Evolutionary conservation across 495 filamentous ascomycete genomes (phyloP).

Genomic region (Cudoniella acicularis): DNA sequence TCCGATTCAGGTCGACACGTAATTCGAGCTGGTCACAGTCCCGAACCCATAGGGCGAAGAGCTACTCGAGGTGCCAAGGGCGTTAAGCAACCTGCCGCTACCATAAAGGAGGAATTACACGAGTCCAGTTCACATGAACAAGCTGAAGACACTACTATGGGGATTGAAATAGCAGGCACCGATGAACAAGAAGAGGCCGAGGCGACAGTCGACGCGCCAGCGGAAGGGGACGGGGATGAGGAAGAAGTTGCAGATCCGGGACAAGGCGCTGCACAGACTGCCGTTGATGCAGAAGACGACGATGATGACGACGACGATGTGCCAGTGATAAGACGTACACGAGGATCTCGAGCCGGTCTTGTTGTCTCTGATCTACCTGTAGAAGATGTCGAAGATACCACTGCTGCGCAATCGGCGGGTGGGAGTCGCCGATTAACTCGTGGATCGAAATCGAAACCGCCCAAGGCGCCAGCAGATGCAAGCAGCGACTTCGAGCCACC

Average conservation of each 20-base stretch:
- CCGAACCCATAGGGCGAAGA: conserved; percentile 52
- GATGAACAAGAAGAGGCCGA: conserved; percentile 39
- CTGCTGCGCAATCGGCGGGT: conserved; percentile 5
- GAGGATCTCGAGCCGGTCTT: conserved; percentile 39
- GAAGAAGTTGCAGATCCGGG: conserved; percentile 29
- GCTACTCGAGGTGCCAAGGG: conserved; percentile 60
- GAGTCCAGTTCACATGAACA: conserved; percentile 38
- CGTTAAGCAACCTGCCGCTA: conserved; percentile 52
- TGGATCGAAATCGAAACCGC: conserved; percentile 39
- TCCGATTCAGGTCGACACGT: conserved; percentile 77
- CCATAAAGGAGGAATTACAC: conserved; percentile 57
- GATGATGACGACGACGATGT: conserved; percentile 69
- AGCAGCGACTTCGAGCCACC: conserved; percentile 87
- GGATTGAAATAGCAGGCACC: conserved; percentile 25
- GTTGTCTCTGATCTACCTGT: conserved; percentile 26
- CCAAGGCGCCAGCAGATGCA: conserved; percentile 58
- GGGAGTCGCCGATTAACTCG: conserved; percentile 44
- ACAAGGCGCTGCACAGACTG: conserved; percentile 14
- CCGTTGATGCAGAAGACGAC: conserved; percentile 38
- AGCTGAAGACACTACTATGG: conserved; percentile 17
- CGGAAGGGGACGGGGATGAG: conserved; percentile 37
- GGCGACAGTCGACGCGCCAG: conserved; percentile 25
- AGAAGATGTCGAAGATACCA: conserved; percentile 27
- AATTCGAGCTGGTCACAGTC: conserved; percentile 61
- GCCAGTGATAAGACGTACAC: conserved; percentile 51